Conservation (phyloP, 78 protist genomes). For the Dictyostelium purpureum region DNA sequence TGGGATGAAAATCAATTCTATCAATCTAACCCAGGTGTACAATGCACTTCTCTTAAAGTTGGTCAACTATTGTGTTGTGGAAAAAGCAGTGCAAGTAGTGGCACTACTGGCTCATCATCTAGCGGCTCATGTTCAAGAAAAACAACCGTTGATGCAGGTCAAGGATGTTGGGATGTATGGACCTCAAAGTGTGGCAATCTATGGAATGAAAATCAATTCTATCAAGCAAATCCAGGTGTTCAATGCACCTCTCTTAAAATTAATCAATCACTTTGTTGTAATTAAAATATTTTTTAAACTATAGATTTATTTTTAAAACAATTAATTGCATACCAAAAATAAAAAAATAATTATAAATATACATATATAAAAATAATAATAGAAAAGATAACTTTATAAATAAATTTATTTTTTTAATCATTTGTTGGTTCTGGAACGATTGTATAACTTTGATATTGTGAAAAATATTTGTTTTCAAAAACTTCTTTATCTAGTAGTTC, state of each 20-base stretch:
- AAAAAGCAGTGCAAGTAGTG: too few species aligned
- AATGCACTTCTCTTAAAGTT: not conserved
- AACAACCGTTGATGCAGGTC: not conserved
- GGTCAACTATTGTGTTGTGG: constrained; percentile 26
- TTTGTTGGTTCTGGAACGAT: too few species aligned
- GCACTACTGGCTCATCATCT: not conserved
- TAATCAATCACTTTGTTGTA: constrained; percentile 20
- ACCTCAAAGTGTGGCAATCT: not conserved
- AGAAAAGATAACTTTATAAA: too few species aligned
- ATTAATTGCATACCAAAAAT: too few species aligned
- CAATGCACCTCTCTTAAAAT: not conserved
- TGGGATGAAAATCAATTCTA: not conserved
- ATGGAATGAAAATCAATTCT: not conserved
- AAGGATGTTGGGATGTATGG: constrained; percentile 1
- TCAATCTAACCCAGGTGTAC: not conserved
- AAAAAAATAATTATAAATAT: too few species aligned
- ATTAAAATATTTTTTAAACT: too few species aligned
- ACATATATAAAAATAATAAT: too few species aligned
- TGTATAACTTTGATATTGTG: too few species aligned
- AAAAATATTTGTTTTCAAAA: too few species aligned
- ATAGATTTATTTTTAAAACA: too few species aligned
- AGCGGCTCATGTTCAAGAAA: constrained; percentile 11
- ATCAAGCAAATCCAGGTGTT: constrained; percentile 4
- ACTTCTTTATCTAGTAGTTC: too few species aligned
- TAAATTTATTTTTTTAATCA: too few species aligned